Evolutionary conservation across 257 asterid genomes (phyloP).

Genomic region (Solanum neorickii): DNA sequence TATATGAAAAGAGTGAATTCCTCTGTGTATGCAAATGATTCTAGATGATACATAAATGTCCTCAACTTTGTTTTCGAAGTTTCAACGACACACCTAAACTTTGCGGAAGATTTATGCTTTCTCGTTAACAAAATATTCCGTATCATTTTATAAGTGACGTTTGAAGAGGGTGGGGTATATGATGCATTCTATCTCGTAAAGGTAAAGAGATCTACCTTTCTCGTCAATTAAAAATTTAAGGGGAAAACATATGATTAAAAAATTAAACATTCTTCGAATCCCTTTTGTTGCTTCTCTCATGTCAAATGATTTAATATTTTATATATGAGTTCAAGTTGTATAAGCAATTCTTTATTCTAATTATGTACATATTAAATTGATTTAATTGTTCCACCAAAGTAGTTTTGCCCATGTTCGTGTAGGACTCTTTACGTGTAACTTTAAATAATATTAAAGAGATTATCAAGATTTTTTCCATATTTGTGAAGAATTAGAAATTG

Average conservation of each 20-base stretch:
- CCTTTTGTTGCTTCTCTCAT: not conserved
- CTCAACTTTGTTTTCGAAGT: too few relatives aligned
- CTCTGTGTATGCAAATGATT: not conserved
- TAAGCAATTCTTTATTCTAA: not conserved
- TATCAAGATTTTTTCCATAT: not conserved
- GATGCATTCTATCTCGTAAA: not conserved
- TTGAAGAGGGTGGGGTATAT: not conserved
- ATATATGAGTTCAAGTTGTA: not conserved
- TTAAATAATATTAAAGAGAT: not conserved
- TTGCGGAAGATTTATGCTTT: not conserved
- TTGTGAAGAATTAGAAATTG: not conserved
- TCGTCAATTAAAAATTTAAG: not conserved
- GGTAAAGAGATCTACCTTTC: not conserved
- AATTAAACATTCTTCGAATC: too few relatives aligned
- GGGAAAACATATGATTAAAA: not conserved
- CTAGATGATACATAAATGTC: too few relatives aligned
- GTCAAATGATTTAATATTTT: not conserved
- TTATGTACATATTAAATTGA: not conserved
- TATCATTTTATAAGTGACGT: not conserved
- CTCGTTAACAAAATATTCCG: not conserved
- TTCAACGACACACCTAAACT: too few relatives aligned
- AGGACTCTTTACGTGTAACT: not conserved
- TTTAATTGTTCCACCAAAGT: not conserved
- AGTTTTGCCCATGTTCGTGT: not conserved
- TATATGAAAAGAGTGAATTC: not conserved